Base-by-base conservation (phyloP, 2,329 filamentous ascomycete genomes). In the Pseudogymnoascus sp. region DNA sequence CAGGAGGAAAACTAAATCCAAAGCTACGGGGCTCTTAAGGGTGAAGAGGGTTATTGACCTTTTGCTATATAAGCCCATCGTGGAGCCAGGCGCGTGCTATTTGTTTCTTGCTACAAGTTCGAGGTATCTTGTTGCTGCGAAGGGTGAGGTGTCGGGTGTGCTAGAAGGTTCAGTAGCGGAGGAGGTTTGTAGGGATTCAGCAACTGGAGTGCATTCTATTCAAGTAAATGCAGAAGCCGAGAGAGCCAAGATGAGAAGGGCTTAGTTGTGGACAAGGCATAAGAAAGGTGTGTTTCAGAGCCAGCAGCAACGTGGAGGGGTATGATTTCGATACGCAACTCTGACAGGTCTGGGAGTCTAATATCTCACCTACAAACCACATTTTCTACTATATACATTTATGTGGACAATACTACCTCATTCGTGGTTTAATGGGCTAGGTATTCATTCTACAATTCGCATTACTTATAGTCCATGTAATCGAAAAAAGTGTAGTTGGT, bases 21-120 rank as follows among this genome's bases (percentile, higher is more conserved):
- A 46, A 21, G 18, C 5, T 5, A 21, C 40, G 8, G 16, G 16
- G 18, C 16, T 43, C 2, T 12, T 40, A 9, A 11, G 40, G 4
- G 16, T 42, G 12, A 42, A 25, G 11, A 25, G 12, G 18, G 21
- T 23, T n/a, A 46, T 46, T 46, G 21, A 25, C 2, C 21, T 14
- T 12, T 12, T 23, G 21, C 21, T 23, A 4, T 46, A 23, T 46
- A 25, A 23, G 3, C 21, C 21, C 21, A 61, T 36, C 7, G 34
- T 69, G 1, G 75, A 76, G 62, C 69, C 65, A 37, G 76, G 75
- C 16, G 73, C 75, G 64, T 65, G 75, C 5, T 73, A 76, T 65
- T 40, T 75, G 23, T 76, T 70, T 62, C 60, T 74, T 2, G 69
- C 69, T 3, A 77, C 75, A 5, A 76, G 74, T 64, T 72, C 70